Conservation (phyloP, 306 rosid species). For the Lathyrus oleraceus region DNA sequence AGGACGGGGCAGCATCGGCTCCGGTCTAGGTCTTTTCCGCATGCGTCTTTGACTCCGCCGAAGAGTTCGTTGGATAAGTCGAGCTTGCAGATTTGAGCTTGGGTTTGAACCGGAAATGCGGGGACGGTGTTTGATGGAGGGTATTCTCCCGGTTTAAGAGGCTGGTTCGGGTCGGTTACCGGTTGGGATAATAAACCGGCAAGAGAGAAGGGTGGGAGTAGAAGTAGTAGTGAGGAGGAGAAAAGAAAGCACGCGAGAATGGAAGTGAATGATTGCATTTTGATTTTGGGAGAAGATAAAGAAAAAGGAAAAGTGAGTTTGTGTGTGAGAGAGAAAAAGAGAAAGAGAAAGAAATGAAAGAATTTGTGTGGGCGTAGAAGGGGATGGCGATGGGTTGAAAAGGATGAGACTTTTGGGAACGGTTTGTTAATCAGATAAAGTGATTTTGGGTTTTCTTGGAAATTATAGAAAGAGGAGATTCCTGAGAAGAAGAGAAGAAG, state of each 20-base stretch:
- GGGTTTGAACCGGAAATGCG: constrained; percentile 75
- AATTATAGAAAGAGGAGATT: constrained; percentile 36
- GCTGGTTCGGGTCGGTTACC: constrained; percentile 56
- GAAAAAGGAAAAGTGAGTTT: constrained; percentile 3
- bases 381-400: constrained; percentile 33
- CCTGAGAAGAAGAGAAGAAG: constrained; percentile 19
- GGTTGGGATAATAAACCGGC: constrained; percentile 74
- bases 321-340: background rate
- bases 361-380: constrained; percentile 30
- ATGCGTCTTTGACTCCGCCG: constrained; percentile 92
- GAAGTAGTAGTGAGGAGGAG: background rate
- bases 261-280: constrained; percentile 48
- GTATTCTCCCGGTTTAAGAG: constrained; percentile 57
- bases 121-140: constrained; percentile 76
- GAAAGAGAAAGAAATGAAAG: constrained; percentile 8
- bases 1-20: constrained; percentile 96
- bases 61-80: constrained; percentile 94
- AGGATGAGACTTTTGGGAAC: constrained; percentile 4
- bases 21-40: constrained; percentile 86
- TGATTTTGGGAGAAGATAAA: constrained; percentile 40
- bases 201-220: constrained; percentile 8
- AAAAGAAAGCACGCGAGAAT: constrained; percentile 24
- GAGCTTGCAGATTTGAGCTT: constrained; percentile 63
- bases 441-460: constrained; percentile 31
- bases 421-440: constrained; percentile 25